phyloP scores from a whole-genome alignment of 2,329 filamentous ascomycete species.

The Nectriaceae sp. region DNA sequence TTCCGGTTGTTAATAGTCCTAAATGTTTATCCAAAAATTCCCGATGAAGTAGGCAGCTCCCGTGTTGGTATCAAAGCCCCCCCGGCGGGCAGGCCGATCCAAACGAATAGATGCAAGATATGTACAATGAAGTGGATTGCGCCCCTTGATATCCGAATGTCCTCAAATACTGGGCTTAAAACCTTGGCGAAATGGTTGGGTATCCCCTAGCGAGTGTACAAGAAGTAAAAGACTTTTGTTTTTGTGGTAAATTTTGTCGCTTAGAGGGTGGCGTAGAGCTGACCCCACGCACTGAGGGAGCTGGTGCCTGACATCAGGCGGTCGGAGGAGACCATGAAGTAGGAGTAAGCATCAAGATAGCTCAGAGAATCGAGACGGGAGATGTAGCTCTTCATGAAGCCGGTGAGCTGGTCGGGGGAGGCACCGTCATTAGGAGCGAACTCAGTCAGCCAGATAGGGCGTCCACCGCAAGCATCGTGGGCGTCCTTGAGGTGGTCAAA shows the following conservation, averaged over 20 bases:
- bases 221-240: slow-evolving; percentile 32
- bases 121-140: slow-evolving; percentile 32
- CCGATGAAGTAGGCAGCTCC: too few relatives aligned
- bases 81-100: not conserved
- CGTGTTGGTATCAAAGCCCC: too few relatives aligned
- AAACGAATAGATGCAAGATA: slow-evolving; percentile 28
- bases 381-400: slow-evolving; percentile 53
- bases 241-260: slow-evolving; percentile 6
- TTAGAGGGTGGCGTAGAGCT: slow-evolving; percentile 49
- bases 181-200: slow-evolving; percentile 26
- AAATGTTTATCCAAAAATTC: too few relatives aligned
- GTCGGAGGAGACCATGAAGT: slow-evolving; percentile 53
- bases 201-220: slow-evolving; percentile 41
- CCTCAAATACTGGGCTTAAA: slow-evolving; percentile 24
- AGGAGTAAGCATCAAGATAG: slow-evolving; percentile 58
- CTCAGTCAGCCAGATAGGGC: slow-evolving; percentile 65
- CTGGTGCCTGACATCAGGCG: slow-evolving; percentile 42
- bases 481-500: slow-evolving; percentile 54
- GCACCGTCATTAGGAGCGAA: slow-evolving; percentile 52
- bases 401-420: slow-evolving; percentile 41
- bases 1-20: not conserved
- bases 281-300: slow-evolving; percentile 48
- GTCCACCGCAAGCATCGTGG: slow-evolving; percentile 45
- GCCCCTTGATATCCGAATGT: slow-evolving; percentile 25
- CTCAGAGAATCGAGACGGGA: slow-evolving; percentile 49